A percentile compares a stretch with the other conserved stretches of the same genome.
Evolutionary conservation across 805 yeast species (phyloP).

Genomic region (Blastobotrys mokoenaii): DNA sequence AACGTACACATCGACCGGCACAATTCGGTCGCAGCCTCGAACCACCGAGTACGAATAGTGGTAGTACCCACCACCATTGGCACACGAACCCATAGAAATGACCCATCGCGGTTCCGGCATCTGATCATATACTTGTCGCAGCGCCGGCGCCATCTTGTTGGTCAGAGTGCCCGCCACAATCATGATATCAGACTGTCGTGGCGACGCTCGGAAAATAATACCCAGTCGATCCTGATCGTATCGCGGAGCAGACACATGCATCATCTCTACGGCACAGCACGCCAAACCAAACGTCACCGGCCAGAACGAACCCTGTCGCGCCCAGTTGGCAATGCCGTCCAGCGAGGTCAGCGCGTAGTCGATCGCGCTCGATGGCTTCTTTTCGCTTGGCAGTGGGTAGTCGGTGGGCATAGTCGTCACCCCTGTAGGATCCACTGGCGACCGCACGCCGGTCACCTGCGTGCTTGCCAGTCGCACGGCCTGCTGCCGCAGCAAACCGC

Average conservation of each 20-base stretch:
- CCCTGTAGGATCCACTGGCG: not conserved
- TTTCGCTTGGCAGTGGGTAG: constrained; percentile 61
- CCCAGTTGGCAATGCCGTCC: constrained; percentile 84
- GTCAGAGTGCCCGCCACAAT: constrained; percentile 89
- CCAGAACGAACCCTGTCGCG: constrained; percentile 87
- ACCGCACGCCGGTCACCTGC: not conserved
- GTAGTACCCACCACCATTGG: constrained; percentile 90
- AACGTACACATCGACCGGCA: constrained; percentile 84
- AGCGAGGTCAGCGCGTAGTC: constrained; percentile 78
- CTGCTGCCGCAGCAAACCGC: not conserved
- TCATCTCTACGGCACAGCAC: constrained; percentile 92
- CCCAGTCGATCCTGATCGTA: constrained; percentile 90
- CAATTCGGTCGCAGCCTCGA: constrained; percentile 80
- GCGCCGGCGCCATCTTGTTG: constrained; percentile 88
- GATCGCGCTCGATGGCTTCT: constrained; percentile 49
- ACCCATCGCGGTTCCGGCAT: constrained; percentile 96
- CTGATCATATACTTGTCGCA: constrained; percentile 88
- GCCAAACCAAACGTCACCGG: constrained; percentile 89
- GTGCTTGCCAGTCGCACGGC: not conserved
- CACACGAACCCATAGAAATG: constrained; percentile 89
- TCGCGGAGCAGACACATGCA: constrained; percentile 87
- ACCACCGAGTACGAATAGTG: constrained; percentile 85
- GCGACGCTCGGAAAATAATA: constrained; percentile 87
- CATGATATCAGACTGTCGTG: constrained; percentile 87
- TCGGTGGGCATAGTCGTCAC: constrained; percentile 45